phyloP scores from a whole-genome alignment of 2,329 filamentous ascomycete species.

The Diaporthe citri region DNA sequence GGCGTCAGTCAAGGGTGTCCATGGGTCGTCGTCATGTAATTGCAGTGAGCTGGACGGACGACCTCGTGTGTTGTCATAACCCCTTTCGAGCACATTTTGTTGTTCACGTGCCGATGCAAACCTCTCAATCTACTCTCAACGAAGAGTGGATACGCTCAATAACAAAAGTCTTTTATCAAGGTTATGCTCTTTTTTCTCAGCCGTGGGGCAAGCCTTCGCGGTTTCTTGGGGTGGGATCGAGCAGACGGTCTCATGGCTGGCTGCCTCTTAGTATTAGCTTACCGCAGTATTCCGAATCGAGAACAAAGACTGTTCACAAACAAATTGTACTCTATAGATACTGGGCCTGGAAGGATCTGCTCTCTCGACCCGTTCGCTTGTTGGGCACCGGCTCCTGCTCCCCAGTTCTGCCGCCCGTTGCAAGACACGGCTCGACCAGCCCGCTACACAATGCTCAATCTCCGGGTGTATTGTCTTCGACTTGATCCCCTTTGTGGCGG shows the following conservation, averaged over 20 bases:
- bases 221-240: not conserved
- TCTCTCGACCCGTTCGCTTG: not conserved
- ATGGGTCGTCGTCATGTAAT: not conserved
- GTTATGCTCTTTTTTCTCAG: not conserved
- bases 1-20: not conserved
- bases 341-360: no score
- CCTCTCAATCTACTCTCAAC: not conserved
- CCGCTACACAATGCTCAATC: not conserved
- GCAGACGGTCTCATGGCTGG: not conserved
- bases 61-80: not conserved
- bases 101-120: not conserved
- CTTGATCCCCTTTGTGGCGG: not conserved
- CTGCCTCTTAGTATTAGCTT: constrained; percentile 1
- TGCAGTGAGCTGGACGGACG: not conserved
- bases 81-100: not conserved
- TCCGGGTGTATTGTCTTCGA: not conserved
- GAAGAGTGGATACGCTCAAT: not conserved
- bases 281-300: not conserved
- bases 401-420: not conserved
- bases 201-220: not conserved
- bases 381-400: no score
- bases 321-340: not conserved
- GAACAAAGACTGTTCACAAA: not conserved
- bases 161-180: not conserved
- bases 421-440: not conserved